Evolutionary conservation across 257 asterid species (phyloP), one percentile per base, ranked within the genome.

Genomic region (Ilex aquifolium): DNA sequence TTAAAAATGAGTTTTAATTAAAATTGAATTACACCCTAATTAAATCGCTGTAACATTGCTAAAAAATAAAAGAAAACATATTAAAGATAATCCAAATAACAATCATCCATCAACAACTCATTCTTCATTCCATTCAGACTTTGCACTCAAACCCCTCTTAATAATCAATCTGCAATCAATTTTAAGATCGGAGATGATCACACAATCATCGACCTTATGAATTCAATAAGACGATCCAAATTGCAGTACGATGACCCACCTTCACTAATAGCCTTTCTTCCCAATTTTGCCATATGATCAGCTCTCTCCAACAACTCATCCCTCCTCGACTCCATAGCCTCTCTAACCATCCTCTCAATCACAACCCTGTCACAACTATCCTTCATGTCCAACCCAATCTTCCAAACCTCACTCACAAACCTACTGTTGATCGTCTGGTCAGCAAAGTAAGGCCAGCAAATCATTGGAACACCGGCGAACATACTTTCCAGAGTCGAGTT

Each of bases 381-480:
- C 32, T 85, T 85, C 84, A 85, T 76, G 66, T 84, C 85, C 65
- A 79, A 44, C 2, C 88, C 88, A 0, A 82, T 0, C 61, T 60
- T 78, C 89, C 85, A 82, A 29, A 77, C 78, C 39, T 62, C 75
- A 1, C 32, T 77, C 3, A 80, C 84, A 10, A 50, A 77, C 68
- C 85, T 74, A 68, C 85, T 79, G 17, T 74, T 82, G 59, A 79
- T 77, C 29, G 51, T 76, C 46, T 79, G 88, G 54, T 82, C 88
- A 0, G 68, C 85, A 15, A 49, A 65, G 48, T 65, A 57, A 1
- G 85, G 85, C 88, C 83, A 82, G 52, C 86, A 74, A 3, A 80
- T 72, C 86, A 80, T 80, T 1, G 86, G 83, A 13, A 69, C 72
- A 29, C 81, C 83, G 63, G 60, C 73, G 0, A 52, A 77, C 0